A percentile compares a stretch with the other conserved stretches of the same genome.
Evolutionary conservation across 495 filamentous ascomycete genomes (phyloP).

Genomic region (Aspergillus bertholletiae): DNA sequence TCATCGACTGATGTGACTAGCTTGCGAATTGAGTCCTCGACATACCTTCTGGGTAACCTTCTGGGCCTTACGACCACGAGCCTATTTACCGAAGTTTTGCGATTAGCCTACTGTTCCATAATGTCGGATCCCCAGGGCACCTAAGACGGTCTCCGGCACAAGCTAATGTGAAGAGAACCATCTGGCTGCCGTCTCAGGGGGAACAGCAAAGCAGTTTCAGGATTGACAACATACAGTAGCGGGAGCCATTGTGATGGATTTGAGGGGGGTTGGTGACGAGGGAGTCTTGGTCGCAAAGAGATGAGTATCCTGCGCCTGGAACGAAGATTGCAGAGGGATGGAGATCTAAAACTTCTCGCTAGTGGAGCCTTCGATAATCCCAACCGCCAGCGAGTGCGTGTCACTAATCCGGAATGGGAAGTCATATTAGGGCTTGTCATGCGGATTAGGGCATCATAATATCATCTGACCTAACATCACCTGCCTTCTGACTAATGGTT

Average conservation of each 20-base stretch:
- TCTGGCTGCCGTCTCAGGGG: conserved; percentile 20
- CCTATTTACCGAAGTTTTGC: conserved; percentile 30
- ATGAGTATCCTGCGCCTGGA: conserved; percentile 56
- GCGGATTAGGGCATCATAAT: conserved; percentile 2
- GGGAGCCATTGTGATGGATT: conserved; percentile 48
- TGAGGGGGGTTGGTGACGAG: conserved; percentile 20
- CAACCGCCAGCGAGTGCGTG: conserved; percentile 20
- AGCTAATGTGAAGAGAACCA: conserved; percentile 7
- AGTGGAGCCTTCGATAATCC: conserved; percentile 27
- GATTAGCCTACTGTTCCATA: conserved; percentile 94
- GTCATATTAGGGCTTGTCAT: conserved; percentile 21
- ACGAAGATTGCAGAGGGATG: conserved; percentile 26
- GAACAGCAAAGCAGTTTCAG: conserved; percentile 87
- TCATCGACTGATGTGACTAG: conserved; percentile 2
- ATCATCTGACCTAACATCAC: not conserved
- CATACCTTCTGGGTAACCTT: conserved; percentile 68
- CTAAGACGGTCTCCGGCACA: not conserved
- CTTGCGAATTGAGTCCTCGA: conserved; percentile 5
- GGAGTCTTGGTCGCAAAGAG: conserved; percentile 51
- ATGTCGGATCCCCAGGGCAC: conserved; percentile 35
- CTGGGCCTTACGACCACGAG: conserved; percentile 57
- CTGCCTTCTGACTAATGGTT: not conserved
- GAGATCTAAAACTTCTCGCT: conserved; percentile 16
- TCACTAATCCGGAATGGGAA: conserved; percentile 25
- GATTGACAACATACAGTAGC: conserved; percentile 66